Conservation (phyloP, 2,329 filamentous ascomycete species). For the Ophiocordyceps robertsii region DNA sequence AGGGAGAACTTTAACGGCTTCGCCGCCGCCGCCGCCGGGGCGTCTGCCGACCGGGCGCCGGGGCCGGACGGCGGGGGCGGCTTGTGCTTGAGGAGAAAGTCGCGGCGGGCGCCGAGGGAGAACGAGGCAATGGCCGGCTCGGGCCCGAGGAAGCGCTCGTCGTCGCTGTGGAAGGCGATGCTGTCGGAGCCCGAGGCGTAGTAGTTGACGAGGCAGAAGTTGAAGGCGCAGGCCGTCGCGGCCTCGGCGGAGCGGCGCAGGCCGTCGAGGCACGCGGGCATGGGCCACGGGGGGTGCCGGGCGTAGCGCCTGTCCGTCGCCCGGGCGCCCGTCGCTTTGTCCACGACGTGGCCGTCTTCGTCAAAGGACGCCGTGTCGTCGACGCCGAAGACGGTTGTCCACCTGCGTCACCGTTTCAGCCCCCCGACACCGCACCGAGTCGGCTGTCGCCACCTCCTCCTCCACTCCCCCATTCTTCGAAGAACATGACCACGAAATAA, state of each 20-base stretch:
- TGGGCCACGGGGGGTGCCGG: slow-evolving; percentile 49
- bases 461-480: background rate
- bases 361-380: slow-evolving; percentile 51
- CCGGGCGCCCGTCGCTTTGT: slow-evolving; percentile 25
- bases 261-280: slow-evolving; percentile 55
- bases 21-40: slow-evolving; percentile 10
- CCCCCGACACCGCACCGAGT: no score
- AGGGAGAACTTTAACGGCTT: slow-evolving; percentile 39
- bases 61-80: slow-evolving; percentile 24
- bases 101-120: slow-evolving; percentile 56
- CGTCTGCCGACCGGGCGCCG: slow-evolving; percentile 10
- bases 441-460: no score
- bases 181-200: slow-evolving; percentile 66
- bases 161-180: slow-evolving; percentile 69
- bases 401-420: slow-evolving; percentile 11
- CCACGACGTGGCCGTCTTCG: slow-evolving; percentile 25
- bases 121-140: slow-evolving; percentile 64
- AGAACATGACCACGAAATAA: background rate
- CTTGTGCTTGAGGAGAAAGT: slow-evolving; percentile 74
- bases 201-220: slow-evolving; percentile 74
- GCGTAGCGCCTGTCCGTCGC: slow-evolving; percentile 39
- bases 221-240: slow-evolving; percentile 54
- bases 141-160: slow-evolving; percentile 60
- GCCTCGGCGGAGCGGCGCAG: slow-evolving; percentile 51
- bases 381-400: slow-evolving; percentile 43